phyloP scores from a whole-genome alignment of 495 filamentous ascomycete genomes.

The Hypoxylon lienhwacheense region DNA sequence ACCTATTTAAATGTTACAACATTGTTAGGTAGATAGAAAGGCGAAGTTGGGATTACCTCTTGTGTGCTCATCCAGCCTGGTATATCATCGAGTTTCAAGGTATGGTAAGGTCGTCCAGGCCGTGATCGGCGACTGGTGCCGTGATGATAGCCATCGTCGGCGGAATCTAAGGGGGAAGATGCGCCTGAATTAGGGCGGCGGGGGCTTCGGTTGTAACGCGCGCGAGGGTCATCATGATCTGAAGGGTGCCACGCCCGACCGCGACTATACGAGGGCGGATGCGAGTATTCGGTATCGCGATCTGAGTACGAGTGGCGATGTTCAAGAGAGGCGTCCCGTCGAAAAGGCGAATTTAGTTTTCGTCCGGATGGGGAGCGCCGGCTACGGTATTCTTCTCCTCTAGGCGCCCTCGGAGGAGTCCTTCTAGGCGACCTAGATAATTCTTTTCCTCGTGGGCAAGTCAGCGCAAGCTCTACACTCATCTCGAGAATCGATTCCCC shows the following conservation, averaged over 20 bases:
- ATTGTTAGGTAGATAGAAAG: neutral
- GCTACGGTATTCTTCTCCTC: slow-evolving; percentile 34
- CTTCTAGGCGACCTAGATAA: slow-evolving; percentile 41
- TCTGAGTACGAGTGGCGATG: slow-evolving; percentile 16
- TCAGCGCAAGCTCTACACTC: slow-evolving; percentile 43
- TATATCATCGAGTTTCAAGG: slow-evolving; percentile 37
- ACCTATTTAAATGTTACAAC: slow-evolving; percentile 26
- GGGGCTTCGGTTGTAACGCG: slow-evolving; percentile 25
- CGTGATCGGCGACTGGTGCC: slow-evolving; percentile 27
- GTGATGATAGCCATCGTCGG: slow-evolving; percentile 29
- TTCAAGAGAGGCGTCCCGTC: slow-evolving; percentile 19
- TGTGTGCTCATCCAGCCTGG: slow-evolving; percentile 33
- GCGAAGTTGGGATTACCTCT: slow-evolving; percentile 17
- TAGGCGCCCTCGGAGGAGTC: slow-evolving; percentile 33
- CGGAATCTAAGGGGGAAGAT: slow-evolving; percentile 30
- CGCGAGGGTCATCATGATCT: slow-evolving; percentile 20
- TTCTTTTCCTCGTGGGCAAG: slow-evolving; percentile 43
- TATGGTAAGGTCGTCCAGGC: slow-evolving; percentile 37
- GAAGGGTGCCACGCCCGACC: slow-evolving; percentile 26
- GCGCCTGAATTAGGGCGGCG: slow-evolving; percentile 29
- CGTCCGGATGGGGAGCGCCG: slow-evolving; percentile 16
- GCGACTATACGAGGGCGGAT: slow-evolving; percentile 8
- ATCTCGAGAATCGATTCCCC: slow-evolving; percentile 45
- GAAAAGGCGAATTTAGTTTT: slow-evolving; percentile 8
- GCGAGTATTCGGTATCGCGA: slow-evolving; percentile 3